A percentile compares a stretch with the other conserved stretches of the same genome.
Evolutionary conservation across 2,329 filamentous ascomycete species (phyloP).

Genomic region (Akanthomyces uredinophilus): DNA sequence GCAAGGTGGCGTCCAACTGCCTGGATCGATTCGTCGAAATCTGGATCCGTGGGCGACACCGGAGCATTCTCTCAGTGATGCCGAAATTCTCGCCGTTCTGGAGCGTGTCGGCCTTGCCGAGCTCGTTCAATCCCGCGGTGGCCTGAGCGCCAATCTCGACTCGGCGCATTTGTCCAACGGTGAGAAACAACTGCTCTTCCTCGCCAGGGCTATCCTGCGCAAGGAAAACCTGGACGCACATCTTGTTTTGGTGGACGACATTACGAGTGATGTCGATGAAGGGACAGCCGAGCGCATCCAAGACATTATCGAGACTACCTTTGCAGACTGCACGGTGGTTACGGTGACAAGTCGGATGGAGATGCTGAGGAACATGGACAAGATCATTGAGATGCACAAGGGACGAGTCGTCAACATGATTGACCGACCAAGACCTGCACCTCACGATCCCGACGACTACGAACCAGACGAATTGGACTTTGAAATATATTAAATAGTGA

Average conservation of each 20-base stretch:
- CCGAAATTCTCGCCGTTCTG: slow-evolving; percentile 1
- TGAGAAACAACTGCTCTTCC: slow-evolving; percentile 19
- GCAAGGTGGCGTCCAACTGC: slow-evolving; percentile 18
- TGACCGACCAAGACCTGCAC: not conserved
- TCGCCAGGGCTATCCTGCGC: slow-evolving; percentile 18
- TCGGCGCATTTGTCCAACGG: slow-evolving; percentile 15
- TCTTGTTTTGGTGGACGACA: slow-evolving; percentile 20
- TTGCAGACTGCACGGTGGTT: slow-evolving; percentile 17
- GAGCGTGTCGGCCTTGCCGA: slow-evolving; percentile 13
- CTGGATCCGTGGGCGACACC: slow-evolving; percentile 15
- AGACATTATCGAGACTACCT: slow-evolving; percentile 15
- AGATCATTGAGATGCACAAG: not conserved
- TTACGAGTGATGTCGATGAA: slow-evolving; percentile 17
- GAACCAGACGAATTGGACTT: not conserved
- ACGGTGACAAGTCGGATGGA: slow-evolving; percentile 16
- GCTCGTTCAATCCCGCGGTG: slow-evolving; percentile 13
- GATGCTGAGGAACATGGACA: slow-evolving; percentile 8
- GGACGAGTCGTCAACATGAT: slow-evolving; percentile 1
- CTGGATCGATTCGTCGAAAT: slow-evolving; percentile 17
- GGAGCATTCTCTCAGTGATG: not conserved
- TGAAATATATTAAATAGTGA: not conserved
- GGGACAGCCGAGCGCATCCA: slow-evolving; percentile 17
- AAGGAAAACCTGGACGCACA: slow-evolving; percentile 12
- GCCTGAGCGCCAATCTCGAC: slow-evolving; percentile 14
- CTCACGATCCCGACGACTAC: too few relatives aligned